phyloP scores from a whole-genome alignment of 2,329 filamentous ascomycete species.

The Nothophoma quercina region DNA sequence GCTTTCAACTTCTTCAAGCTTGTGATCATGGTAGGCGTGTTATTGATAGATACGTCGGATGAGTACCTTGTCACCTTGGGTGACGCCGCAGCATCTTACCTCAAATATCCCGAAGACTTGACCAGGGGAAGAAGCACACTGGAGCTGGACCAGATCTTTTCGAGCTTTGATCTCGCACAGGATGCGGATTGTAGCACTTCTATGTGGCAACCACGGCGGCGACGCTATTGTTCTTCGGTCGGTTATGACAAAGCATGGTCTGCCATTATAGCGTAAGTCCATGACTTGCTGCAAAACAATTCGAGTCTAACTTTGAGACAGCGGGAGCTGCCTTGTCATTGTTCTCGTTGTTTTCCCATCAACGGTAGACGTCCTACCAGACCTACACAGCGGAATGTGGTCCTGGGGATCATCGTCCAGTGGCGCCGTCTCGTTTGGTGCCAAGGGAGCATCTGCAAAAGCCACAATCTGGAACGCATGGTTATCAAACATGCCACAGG shows the following conservation, averaged over 20 bases:
- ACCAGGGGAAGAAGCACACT: neutral
- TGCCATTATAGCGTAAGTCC: neutral
- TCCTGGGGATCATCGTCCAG: neutral
- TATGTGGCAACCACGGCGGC: neutral
- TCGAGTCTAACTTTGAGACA: too few species aligned
- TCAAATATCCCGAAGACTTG: conserved; percentile 18
- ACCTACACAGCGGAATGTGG: neutral
- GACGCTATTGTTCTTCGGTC: neutral
- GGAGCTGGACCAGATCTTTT: neutral
- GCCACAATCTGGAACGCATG: too few species aligned
- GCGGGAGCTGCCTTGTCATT: neutral
- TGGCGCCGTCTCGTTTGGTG: neutral
- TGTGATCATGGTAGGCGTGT: conserved; percentile 18
- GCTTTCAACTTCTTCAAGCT: conserved; percentile 29
- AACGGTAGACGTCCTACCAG: neutral
- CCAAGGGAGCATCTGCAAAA: too few species aligned
- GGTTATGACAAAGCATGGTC: neutral
- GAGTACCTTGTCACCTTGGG: conserved; percentile 30
- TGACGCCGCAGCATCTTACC: conserved; percentile 28
- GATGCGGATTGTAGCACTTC: neutral
- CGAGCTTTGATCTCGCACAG: neutral
- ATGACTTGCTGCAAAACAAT: too few species aligned
- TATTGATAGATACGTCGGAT: conserved; percentile 13
- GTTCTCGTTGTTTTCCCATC: neutral
- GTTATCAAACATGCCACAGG: conserved; percentile 58